Conservation (phyloP, 2,329 filamentous ascomycete species). For the Claviceps capensis region DNA sequence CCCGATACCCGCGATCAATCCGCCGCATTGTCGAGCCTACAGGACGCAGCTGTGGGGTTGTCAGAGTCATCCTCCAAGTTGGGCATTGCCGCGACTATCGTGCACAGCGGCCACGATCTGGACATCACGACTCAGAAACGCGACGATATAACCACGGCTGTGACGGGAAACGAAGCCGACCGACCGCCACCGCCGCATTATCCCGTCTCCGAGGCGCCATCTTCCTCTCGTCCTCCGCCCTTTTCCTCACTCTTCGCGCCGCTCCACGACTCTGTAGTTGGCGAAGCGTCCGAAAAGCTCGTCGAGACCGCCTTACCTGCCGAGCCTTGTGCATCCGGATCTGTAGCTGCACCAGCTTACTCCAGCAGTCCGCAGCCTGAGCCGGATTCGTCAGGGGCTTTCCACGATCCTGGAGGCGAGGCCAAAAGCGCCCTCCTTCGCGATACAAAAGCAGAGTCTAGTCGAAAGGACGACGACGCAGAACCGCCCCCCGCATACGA, state of each 20-base stretch:
- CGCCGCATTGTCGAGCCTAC: constrained; percentile 25
- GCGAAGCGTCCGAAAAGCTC: constrained; percentile 20
- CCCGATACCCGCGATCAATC: constrained; percentile 13
- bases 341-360: constrained; percentile 42
- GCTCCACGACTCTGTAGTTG: constrained; percentile 17
- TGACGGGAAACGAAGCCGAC: constrained; percentile 17
- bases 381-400: constrained; percentile 23
- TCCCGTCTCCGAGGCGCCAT: constrained; percentile 39
- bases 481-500: constrained; percentile 94
- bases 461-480: constrained; percentile 65
- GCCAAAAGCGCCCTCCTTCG: constrained; percentile 74
- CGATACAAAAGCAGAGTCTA: constrained; percentile 65
- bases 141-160: constrained; percentile 10
- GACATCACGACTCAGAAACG: constrained; percentile 10
- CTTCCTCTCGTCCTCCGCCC: constrained; percentile 39
- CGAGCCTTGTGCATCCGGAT: constrained; percentile 20
- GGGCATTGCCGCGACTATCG: constrained; percentile 19
- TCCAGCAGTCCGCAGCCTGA: constrained; percentile 22
- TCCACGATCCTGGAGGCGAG: constrained; percentile 47
- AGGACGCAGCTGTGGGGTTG: constrained; percentile 20
- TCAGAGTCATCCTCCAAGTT: constrained; percentile 17
- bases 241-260: constrained; percentile 47
- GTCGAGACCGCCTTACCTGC: constrained; percentile 12
- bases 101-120: constrained; percentile 13
- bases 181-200: constrained; percentile 47